These are phyloP conservation scores for Dillenia turbinata DNA, from an alignment of 164 flowering plant genomes.

Conservation along the genomic window DNA sequence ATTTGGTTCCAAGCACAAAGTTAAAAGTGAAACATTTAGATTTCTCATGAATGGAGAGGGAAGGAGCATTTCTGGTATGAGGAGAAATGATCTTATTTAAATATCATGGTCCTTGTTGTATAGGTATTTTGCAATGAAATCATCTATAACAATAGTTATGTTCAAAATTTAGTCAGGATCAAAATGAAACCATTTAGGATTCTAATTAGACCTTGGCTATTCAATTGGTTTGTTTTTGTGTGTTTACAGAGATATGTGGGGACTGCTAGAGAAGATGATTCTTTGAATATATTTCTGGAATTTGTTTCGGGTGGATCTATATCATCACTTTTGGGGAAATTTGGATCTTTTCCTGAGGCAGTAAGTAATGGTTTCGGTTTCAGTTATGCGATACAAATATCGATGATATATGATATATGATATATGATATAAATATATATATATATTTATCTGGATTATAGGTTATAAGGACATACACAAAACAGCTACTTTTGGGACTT, in stretches of 20 bases:
- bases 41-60: too few relatives aligned
- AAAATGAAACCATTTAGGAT: too few relatives aligned
- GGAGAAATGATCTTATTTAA: too few relatives aligned
- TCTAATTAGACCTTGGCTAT: not conserved
- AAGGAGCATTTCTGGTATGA: too few relatives aligned
- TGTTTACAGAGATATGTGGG: slow-evolving; percentile 83
- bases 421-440: slow-evolving; percentile 7
- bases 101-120: too few relatives aligned
- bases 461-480: slow-evolving; percentile 90
- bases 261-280: slow-evolving; percentile 85
- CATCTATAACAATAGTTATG: too few relatives aligned
- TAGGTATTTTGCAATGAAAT: too few relatives aligned
- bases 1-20: too few relatives aligned
- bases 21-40: too few relatives aligned
- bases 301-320: slow-evolving; percentile 99
- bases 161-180: too few relatives aligned
- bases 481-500: slow-evolving; percentile 79
- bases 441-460: slow-evolving; percentile 20
- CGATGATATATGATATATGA: not conserved
- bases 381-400: not conserved
- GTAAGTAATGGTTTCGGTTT: slow-evolving; percentile 41
- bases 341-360: slow-evolving; percentile 94
- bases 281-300: slow-evolving; percentile 82
- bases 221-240: slow-evolving; percentile 11
- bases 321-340: slow-evolving; percentile 88